Percentiles rank a stretch among this genome's conserved stretches.
Evolutionary conservation across 2,329 filamentous ascomycete genomes (phyloP).

Genomic region (Cladosporium sphaerospermum): DNA sequence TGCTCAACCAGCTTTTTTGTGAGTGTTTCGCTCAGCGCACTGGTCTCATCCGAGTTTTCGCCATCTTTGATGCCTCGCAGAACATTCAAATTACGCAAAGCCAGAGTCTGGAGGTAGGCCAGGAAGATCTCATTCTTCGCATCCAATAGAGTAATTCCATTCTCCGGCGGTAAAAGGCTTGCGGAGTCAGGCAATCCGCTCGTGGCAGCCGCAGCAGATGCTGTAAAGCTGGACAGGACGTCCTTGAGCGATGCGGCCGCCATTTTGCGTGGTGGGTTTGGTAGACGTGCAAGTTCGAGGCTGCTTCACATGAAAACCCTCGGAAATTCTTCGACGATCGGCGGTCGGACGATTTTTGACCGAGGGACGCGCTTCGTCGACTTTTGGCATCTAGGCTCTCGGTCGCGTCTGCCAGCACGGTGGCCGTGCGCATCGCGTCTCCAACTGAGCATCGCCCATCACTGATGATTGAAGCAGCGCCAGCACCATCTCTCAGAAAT

Average conservation of each 20-base stretch:
- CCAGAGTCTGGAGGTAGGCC: constrained; percentile 89
- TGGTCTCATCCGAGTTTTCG: constrained; percentile 29
- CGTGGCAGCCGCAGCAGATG: constrained; percentile 58
- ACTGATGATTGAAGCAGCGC: too few relatives aligned
- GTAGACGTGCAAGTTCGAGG: background rate
- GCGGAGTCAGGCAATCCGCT: constrained; percentile 48
- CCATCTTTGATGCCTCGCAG: constrained; percentile 33
- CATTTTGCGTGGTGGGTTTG: background rate
- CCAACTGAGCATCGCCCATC: too few relatives aligned
- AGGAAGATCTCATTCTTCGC: constrained; percentile 96
- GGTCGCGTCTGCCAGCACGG: too few relatives aligned
- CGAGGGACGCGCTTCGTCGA: background rate
- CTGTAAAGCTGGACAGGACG: constrained; percentile 41
- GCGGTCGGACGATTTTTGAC: background rate
- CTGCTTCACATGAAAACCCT: constrained; percentile 9
- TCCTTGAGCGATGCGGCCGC: constrained; percentile 30
- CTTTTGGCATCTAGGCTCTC: background rate
- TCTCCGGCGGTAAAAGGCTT: constrained; percentile 64
- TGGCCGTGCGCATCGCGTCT: too few relatives aligned
- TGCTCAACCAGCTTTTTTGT: constrained; percentile 85
- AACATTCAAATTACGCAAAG: constrained; percentile 55
- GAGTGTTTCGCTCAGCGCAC: constrained; percentile 57
- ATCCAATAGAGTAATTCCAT: constrained; percentile 91
- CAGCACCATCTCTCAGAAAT: too few relatives aligned
- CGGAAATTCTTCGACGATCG: constrained; percentile 6